Evolutionary conservation across 208 protist genomes (phyloP).

Genomic region (Trypanosomatidae sp.): DNA sequence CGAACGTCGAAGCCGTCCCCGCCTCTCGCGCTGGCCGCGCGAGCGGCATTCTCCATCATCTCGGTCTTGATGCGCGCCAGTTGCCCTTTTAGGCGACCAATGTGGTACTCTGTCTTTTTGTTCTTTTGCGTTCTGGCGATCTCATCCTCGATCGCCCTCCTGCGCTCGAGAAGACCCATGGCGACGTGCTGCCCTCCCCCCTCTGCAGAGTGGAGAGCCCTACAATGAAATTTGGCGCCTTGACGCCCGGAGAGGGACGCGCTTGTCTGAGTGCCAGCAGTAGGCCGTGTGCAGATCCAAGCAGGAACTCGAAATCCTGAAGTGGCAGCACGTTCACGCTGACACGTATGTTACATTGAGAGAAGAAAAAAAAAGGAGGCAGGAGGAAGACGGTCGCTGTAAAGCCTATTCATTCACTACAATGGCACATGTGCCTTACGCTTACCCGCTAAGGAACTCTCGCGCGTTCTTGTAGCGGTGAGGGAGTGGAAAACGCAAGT

Average conservation of each 20-base stretch:
- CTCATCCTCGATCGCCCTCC: constrained; percentile 98
- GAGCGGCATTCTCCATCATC: constrained; percentile 90
- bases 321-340: neutral
- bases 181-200: neutral
- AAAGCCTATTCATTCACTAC: neutral
- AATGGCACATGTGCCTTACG: neutral
- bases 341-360: neutral
- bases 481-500: neutral
- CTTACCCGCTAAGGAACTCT: neutral
- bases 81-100: constrained; percentile 97
- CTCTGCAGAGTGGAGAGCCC: neutral
- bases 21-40: constrained; percentile 60
- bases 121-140: constrained; percentile 98
- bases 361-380: neutral
- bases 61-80: constrained; percentile 95
- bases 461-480: neutral
- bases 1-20: constrained; percentile 95
- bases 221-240: neutral
- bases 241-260: neutral
- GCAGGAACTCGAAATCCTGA: neutral
- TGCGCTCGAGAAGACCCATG: constrained; percentile 97
- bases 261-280: neutral
- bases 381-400: neutral
- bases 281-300: neutral
- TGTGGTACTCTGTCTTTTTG: constrained; percentile 98